Conservation (phyloP, 495 filamentous ascomycete genomes). For the Chaetomium fimeti region DNA sequence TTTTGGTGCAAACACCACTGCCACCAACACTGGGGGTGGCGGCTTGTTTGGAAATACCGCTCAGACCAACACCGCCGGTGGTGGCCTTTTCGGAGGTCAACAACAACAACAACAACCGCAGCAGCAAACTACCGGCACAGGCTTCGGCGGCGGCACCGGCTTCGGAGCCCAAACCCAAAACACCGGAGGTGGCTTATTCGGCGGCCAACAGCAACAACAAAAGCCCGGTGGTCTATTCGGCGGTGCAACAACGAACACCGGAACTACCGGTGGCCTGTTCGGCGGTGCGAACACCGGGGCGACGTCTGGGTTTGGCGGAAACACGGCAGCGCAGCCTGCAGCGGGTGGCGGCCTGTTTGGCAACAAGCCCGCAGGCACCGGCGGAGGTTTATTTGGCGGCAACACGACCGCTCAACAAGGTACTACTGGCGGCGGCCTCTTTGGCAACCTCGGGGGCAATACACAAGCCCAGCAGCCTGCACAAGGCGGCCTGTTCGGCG, state of each 20-base stretch:
- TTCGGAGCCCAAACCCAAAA: slow-evolving; percentile 36
- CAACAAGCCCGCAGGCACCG: slow-evolving; percentile 48
- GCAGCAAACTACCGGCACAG: slow-evolving; percentile 24
- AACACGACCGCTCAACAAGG: slow-evolving; percentile 42
- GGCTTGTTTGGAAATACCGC: slow-evolving; percentile 58
- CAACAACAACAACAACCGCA: slow-evolving; percentile 30
- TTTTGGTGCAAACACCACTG: slow-evolving; percentile 35
- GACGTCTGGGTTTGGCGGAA: slow-evolving; percentile 7
- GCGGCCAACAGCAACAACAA: slow-evolving; percentile 35
- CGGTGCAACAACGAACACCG: slow-evolving; percentile 31
- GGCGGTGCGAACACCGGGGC: slow-evolving; percentile 29
- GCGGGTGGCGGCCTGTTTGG: slow-evolving; percentile 60
- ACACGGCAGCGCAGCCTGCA: slow-evolving; percentile 32
- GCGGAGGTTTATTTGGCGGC: slow-evolving; percentile 49
- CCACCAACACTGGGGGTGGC: slow-evolving; percentile 52
- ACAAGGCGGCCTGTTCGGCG: slow-evolving; percentile 45
- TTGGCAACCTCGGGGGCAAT: slow-evolving; percentile 47
- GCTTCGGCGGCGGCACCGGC: slow-evolving; percentile 27
- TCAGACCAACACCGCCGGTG: slow-evolving; percentile 33
- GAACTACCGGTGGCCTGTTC: slow-evolving; percentile 47
- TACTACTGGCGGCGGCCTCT: slow-evolving; percentile 50
- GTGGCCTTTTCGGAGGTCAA: slow-evolving; percentile 52
- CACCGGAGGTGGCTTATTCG: slow-evolving; percentile 61
- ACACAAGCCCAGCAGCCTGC: slow-evolving; percentile 59
- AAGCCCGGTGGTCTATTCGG: slow-evolving; percentile 54